Base-by-base conservation (phyloP, 768 basidiomycete genomes). In the Suillus subluteus region DNA sequence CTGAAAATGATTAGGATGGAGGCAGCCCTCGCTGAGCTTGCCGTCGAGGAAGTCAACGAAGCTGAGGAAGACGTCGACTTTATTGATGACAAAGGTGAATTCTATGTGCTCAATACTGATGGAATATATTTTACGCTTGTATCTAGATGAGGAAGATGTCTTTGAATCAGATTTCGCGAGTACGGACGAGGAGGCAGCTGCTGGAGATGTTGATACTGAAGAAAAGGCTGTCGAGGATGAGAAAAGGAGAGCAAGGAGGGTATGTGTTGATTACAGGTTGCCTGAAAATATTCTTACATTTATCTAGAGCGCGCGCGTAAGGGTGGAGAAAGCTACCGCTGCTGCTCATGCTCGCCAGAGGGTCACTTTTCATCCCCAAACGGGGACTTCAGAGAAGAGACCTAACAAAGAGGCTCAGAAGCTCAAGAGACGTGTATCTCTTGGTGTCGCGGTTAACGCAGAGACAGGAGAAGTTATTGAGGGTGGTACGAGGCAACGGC, bases 131-230 rank as follows among this genome's bases (percentile, higher is more conserved):
- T 23, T 16, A 44, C 18, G 62, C 46, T 37, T 62, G 4, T 63
- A 23, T 58, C 58, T 72, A 93, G 94, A 92, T 62, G 94, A 96
- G 74, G 88, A 91, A 69, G 93, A 95, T 72, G 74, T 90, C 9
- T 92, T 94, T 66, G 92, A 85, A 69, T 92, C 91, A 12, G 94
- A 95, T 75, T 95, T 96, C 72, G 91, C 88, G 68, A 92, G 90
- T 69, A 95, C 94, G 0, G 94, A 95, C 66, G 92, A 92, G 54
- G 86, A 84, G 65, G 80, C 75, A 44, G 82, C 77, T 1, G 83
- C 84, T n/a, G 83, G 84, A 32, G 85, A 84, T 13, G 79, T 81
- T 21, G 86, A 86, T 6, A 82, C 79, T 6, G 89, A 81, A 0
- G 92, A 94, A 71, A 82, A 78, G 50, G 79, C 78, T n/a, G 80